Base-by-base conservation (phyloP, 2,329 filamentous ascomycete species). In the Sphaceloma murrayae region DNA sequence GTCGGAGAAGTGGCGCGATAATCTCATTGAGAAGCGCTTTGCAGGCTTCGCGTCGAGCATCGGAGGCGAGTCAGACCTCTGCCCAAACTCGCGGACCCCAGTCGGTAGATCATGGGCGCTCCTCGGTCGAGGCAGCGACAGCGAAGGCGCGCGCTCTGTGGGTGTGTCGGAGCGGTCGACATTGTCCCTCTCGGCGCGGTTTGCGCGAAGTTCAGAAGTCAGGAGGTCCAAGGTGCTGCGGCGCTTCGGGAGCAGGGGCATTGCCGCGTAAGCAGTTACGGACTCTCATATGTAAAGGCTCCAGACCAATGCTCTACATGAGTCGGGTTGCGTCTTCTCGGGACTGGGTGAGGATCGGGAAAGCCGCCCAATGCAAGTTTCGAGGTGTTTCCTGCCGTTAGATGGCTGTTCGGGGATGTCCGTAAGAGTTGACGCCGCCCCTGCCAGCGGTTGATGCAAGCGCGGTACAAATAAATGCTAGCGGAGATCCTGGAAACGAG, bases 1-100 rank as follows among this genome's bases (percentile, higher is more conserved):
- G 65, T 96, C 89, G 6, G 88, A 95, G 49, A 86, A 88, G 73
- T 94, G 88, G 56, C 87, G 83, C 61, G 91, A 87, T 58, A 82
- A 80, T 65, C 94, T 69, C 62, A 94, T 62, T 56, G 72, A 78
- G 61, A 80, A 78, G 46, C 75, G 65, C 48, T 64, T 64, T 5
- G 48, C 40, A 3, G 50, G 43, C 18, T 43, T 48, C 11, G 39
- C 47, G 9, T 36, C 46, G 38, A 46, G 48, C 11, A 45, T 26
- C 2, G 48, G 46, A 21, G 50, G 50, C 14, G 50, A 50, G 11
- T 39, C 46, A 10, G 48, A 42, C 14, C 14, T 24, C 10, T 32
- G 34, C 14, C 34, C 33, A 29, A 46, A 39, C 13, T n/a, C n/a
- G n/a, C n/a, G n/a, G n/a, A n/a, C n/a, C n/a, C n/a, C n/a, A 22